These are phyloP conservation scores for Pelargonium nanum DNA, from an alignment of 345 rosid genomes.

Conservation along the genomic window DNA sequence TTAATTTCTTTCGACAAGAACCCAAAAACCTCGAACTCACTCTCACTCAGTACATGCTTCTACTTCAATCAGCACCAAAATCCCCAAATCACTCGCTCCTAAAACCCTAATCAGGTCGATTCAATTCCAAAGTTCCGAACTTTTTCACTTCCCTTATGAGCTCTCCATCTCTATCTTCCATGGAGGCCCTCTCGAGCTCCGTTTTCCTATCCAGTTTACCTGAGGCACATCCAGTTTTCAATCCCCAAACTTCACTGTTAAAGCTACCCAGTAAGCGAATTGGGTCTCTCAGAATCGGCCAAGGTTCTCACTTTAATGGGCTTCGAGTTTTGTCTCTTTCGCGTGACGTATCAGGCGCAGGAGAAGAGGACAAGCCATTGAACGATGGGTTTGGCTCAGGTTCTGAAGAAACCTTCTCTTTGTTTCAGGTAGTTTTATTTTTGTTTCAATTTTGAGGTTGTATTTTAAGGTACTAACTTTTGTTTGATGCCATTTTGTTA, in stretches of 20 bases:
- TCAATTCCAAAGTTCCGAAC: not conserved
- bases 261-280: conserved; percentile 19
- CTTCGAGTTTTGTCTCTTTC: conserved; percentile 33
- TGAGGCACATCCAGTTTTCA: conserved; percentile 20
- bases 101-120: not conserved
- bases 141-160: not conserved
- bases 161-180: not conserved
- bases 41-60: too few relatives aligned
- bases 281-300: conserved; percentile 34
- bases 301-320: conserved; percentile 16
- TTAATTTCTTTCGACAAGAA: too few relatives aligned
- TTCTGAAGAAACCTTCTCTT: conserved; percentile 33
- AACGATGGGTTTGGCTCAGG: conserved; percentile 27
- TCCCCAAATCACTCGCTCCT: not conserved
- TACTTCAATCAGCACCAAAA: too few relatives aligned
- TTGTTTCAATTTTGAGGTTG: not conserved
- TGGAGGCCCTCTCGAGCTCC: conserved; percentile 20
- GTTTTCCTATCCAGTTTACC: conserved; percentile 25
- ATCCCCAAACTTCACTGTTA: conserved; percentile 18
- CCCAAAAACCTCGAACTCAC: too few relatives aligned
- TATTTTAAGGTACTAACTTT: not conserved
- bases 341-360: conserved; percentile 32
- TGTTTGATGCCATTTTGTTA: not conserved
- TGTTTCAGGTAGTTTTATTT: conserved; percentile 37
- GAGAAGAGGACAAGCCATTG: conserved; percentile 25